phyloP scores from a whole-genome alignment of 192 early-diverging fungal genomes.

The Umbelopsis ramanniana region DNA sequence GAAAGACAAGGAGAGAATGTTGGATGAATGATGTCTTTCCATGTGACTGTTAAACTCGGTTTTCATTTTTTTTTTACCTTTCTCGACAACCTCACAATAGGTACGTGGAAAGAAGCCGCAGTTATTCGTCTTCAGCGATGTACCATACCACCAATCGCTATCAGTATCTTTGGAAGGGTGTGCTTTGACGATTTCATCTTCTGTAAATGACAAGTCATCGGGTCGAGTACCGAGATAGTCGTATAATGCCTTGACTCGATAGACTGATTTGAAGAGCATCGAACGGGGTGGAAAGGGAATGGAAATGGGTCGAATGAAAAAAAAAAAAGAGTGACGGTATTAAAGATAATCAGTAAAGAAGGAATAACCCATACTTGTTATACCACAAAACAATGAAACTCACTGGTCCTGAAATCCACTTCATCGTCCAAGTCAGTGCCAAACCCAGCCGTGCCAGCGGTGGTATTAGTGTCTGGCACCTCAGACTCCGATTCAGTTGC shows the following conservation, averaged over 20 bases:
- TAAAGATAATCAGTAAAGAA: too few species aligned
- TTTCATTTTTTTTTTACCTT: conserved; percentile 27
- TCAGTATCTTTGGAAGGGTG: conserved; percentile 55
- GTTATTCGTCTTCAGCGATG: conserved; percentile 32
- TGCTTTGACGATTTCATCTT: conserved; percentile 59
- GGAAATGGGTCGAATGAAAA: too few species aligned
- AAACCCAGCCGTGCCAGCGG: conserved; percentile 42
- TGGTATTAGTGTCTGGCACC: conserved; percentile 10
- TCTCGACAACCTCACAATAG: conserved; percentile 54
- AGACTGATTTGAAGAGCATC: conserved; percentile 27
- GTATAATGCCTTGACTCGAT: conserved; percentile 45
- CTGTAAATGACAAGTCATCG: conserved; percentile 60
- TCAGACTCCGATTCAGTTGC: neutral
- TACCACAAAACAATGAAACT: conserved; percentile 9
- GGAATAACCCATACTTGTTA: too few species aligned
- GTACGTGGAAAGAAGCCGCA: conserved; percentile 68
- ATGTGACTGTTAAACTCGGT: too few species aligned
- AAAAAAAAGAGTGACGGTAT: too few species aligned
- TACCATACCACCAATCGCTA: conserved; percentile 73
- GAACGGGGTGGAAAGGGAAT: too few species aligned
- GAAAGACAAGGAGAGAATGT: neutral
- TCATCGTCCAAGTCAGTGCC: conserved; percentile 44
- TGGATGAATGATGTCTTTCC: too few species aligned
- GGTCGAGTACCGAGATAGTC: conserved; percentile 55
- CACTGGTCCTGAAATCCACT: conserved; percentile 44